These are phyloP conservation scores for Lentinula boryana DNA, from an alignment of 768 basidiomycete species.

Conservation along the genomic window DNA sequence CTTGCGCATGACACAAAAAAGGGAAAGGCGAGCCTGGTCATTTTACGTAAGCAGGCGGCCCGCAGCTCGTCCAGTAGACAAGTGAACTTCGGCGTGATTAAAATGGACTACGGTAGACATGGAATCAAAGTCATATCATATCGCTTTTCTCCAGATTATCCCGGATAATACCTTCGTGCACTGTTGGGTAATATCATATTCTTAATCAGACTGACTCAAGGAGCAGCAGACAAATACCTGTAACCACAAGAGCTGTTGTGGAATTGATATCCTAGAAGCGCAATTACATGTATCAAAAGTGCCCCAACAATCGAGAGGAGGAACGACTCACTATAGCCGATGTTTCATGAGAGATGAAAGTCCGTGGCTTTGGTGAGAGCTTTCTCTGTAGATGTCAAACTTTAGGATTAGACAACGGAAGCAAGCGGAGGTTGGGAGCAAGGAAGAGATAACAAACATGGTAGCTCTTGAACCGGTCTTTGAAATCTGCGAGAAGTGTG, in stretches of 20 bases:
- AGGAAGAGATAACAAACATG: slow-evolving; percentile 37
- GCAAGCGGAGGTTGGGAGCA: background rate
- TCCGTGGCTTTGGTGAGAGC: slow-evolving; percentile 47
- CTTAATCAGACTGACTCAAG: background rate
- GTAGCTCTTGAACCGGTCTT: slow-evolving; percentile 58
- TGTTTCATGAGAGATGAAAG: slow-evolving; percentile 66
- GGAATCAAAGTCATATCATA: background rate
- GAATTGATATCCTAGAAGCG: slow-evolving; percentile 2
- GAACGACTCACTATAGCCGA: slow-evolving; percentile 55
- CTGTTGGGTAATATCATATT: background rate
- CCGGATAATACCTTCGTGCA: slow-evolving; percentile 6
- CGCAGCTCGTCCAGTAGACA: too few relatives aligned
- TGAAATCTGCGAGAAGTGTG: slow-evolving; percentile 44
- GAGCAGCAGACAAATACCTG: background rate
- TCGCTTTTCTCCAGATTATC: slow-evolving; percentile 4
- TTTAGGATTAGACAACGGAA: background rate
- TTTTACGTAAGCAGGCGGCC: too few relatives aligned
- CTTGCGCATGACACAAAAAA: too few relatives aligned
- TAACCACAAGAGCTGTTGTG: slow-evolving; percentile 3
- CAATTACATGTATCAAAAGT: background rate
- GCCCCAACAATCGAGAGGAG: background rate
- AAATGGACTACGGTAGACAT: too few relatives aligned
- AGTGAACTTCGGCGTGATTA: too few relatives aligned
- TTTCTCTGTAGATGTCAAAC: slow-evolving; percentile 33
- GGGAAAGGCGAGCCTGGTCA: too few relatives aligned